These are phyloP conservation scores for Stentor coeruleus DNA, from an alignment of 73 alveolate species.

Conservation along the genomic window DNA sequence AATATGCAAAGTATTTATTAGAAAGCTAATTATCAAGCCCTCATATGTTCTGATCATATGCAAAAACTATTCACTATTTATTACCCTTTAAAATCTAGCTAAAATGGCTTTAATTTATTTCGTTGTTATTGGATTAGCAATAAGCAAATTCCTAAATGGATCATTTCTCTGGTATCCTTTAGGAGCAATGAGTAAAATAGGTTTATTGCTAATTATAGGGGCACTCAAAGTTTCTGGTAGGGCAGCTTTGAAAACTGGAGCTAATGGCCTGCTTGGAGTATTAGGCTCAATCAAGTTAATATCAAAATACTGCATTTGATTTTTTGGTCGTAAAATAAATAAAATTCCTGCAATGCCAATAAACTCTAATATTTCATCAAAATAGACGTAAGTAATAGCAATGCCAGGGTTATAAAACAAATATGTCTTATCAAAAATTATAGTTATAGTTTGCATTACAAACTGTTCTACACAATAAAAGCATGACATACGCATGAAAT, in stretches of 20 bases:
- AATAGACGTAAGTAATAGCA: neutral
- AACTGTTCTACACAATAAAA: neutral
- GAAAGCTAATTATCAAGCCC: too few relatives aligned
- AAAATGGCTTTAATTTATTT: too few relatives aligned
- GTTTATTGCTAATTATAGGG: neutral
- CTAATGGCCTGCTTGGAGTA: neutral
- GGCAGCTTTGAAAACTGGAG: constrained; percentile 3
- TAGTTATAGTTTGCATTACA: neutral
- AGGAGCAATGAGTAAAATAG: neutral
- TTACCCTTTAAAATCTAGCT: too few relatives aligned
- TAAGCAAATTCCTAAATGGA: neutral
- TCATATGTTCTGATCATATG: too few relatives aligned
- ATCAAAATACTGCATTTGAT: neutral
- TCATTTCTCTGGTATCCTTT: neutral
- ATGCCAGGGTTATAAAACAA: too few relatives aligned
- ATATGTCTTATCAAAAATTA: too few relatives aligned
- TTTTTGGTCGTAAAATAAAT: neutral
- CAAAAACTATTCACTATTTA: too few relatives aligned
- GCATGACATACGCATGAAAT: neutral
- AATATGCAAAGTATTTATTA: too few relatives aligned
- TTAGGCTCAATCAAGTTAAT: neutral
- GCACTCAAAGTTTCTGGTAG: neutral
- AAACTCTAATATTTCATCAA: neutral
- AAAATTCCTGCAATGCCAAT: neutral
- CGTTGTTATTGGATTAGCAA: neutral